These are phyloP conservation scores for Benincasa hispida DNA, from an alignment of 306 rosid species.

Conservation along the genomic window DNA sequence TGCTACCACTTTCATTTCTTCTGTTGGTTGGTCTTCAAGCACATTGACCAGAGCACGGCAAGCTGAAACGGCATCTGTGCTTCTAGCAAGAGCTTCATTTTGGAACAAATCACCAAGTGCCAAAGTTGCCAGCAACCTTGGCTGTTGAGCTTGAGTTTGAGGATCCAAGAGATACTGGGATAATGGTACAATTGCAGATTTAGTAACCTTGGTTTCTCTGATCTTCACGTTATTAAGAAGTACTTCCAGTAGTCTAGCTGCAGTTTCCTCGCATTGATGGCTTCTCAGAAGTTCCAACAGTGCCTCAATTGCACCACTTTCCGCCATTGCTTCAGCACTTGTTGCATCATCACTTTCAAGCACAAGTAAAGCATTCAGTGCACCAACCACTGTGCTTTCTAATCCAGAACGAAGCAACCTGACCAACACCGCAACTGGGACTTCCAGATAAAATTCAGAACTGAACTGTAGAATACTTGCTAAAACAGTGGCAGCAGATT, in stretches of 20 bases:
- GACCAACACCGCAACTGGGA: constrained; percentile 93
- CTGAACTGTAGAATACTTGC: constrained; percentile 91
- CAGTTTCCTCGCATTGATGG: constrained; percentile 92
- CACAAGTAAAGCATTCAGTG: constrained; percentile 92
- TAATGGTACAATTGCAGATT: constrained; percentile 77
- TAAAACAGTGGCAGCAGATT: constrained; percentile 91
- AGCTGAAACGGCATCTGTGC: constrained; percentile 91
- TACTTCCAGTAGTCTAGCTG: constrained; percentile 92
- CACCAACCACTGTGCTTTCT: constrained; percentile 74
- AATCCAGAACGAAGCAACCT: constrained; percentile 91
- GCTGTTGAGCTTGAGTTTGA: constrained; percentile 95
- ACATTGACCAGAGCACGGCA: constrained; percentile 97
- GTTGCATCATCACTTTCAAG: constrained; percentile 91
- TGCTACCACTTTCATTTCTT: constrained; percentile 98
- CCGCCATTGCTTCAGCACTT: constrained; percentile 99
- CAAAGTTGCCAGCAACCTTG: constrained; percentile 91
- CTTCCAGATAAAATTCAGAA: constrained; percentile 94
- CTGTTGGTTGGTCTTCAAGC: constrained; percentile 98
- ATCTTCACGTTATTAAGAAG: constrained; percentile 88
- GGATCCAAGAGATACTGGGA: constrained; percentile 99
- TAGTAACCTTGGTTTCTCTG: constrained; percentile 85
- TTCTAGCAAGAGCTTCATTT: constrained; percentile 90
- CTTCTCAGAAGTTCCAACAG: constrained; percentile 86
- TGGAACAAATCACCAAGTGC: constrained; percentile 97
- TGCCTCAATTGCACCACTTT: constrained; percentile 99